phyloP scores from a whole-genome alignment of 345 rosid genomes.

The Syzygium aqueum region DNA sequence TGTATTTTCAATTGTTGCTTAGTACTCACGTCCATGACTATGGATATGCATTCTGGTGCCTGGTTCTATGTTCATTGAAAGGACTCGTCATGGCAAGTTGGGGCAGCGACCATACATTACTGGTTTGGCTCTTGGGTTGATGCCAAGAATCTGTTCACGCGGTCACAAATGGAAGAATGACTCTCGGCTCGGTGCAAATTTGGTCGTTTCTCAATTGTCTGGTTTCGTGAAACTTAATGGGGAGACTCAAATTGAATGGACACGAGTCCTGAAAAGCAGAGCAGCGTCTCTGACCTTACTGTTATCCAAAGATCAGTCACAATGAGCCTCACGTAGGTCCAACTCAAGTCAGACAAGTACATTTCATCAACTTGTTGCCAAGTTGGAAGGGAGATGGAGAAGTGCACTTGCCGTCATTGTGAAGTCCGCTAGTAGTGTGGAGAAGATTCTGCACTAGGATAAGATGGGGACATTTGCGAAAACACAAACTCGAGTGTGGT shows the following conservation, averaged over 20 bases:
- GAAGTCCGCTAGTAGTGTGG: neutral
- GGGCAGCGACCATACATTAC: neutral
- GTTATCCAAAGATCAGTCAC: neutral
- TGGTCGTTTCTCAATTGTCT: neutral
- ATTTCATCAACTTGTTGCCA: neutral
- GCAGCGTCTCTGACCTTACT: neutral
- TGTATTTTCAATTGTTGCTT: neutral
- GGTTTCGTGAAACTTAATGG: neutral
- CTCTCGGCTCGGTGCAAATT: neutral
- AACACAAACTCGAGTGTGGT: neutral
- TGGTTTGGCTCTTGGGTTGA: neutral
- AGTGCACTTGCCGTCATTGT: neutral
- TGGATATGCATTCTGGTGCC: neutral
- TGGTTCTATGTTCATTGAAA: neutral
- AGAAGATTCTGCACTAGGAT: neutral
- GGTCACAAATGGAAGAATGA: neutral
- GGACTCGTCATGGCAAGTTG: neutral
- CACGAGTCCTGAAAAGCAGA: neutral
- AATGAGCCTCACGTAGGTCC: neutral
- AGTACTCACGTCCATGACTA: neutral
- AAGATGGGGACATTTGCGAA: neutral
- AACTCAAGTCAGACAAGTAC: neutral
- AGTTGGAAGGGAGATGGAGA: neutral
- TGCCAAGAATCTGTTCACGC: conserved; percentile 1
- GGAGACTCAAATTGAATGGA: neutral